These are phyloP conservation scores for Fereydounia khargensis DNA, from an alignment of 1,284 basidiomycete genomes.

Conservation along the genomic window DNA sequence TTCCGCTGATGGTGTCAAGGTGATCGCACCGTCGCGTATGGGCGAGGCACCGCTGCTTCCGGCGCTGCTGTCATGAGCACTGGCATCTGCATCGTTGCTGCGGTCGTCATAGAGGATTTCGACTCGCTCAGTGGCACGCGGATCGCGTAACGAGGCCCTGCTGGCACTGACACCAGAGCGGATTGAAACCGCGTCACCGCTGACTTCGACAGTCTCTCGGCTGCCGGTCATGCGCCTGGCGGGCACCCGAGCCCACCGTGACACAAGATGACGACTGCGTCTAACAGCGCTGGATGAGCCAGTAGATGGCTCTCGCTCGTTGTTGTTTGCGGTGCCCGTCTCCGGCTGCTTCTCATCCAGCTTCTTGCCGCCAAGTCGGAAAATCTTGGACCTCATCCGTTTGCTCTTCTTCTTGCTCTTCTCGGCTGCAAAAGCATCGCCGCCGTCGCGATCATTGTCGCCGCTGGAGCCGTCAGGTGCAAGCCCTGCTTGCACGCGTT, in stretches of 20 bases:
- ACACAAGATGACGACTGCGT: slow-evolving; percentile 18
- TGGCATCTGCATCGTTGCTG: no score
- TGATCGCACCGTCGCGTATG: no score
- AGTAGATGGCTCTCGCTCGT: slow-evolving; percentile 12
- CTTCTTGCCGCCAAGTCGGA: slow-evolving; percentile 11
- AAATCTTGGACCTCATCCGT: slow-evolving; percentile 1
- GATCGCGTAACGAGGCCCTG: slow-evolving; percentile 9
- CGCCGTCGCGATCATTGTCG: slow-evolving; percentile 7
- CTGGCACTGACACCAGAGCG: slow-evolving; percentile 12
- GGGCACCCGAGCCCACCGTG: slow-evolving; percentile 12
- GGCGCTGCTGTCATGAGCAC: no score
- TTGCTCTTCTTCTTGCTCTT: slow-evolving; percentile 8
- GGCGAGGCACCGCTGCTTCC: no score
- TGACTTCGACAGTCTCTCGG: slow-evolving; percentile 6
- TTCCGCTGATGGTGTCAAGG: no score
- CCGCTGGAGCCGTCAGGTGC: slow-evolving; percentile 8
- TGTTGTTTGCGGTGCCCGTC: slow-evolving; percentile 3
- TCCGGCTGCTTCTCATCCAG: slow-evolving; percentile 11
- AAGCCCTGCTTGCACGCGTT: slow-evolving; percentile 25
- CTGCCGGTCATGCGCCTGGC: slow-evolving; percentile 3
- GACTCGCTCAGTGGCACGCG: slow-evolving; percentile 7
- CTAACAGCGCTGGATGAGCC: slow-evolving; percentile 26
- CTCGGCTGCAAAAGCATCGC: neutral
- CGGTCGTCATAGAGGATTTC: slow-evolving; percentile 22
- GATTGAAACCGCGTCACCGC: slow-evolving; percentile 19